Base-by-base conservation (phyloP, 164 flowering plant species). In the Houttuynia cordata region DNA sequence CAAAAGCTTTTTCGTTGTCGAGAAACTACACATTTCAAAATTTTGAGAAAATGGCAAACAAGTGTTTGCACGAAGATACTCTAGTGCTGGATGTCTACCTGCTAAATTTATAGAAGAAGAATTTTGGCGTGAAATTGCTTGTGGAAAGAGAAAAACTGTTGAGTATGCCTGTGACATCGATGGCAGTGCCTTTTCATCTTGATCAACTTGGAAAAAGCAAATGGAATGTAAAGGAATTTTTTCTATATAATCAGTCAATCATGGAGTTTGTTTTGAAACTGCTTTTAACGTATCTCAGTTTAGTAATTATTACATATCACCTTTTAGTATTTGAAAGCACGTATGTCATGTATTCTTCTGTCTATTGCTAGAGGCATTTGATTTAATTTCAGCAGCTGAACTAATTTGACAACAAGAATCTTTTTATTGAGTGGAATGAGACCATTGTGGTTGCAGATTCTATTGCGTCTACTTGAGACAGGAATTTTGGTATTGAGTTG, bases 91-190 rank as follows among this genome's bases (percentile, higher is more conserved):
- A 67, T 75, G 84, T 72, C 99, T 94, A 77, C 97, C 99, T 61
- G 74, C 81, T 12, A 25, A 88, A 20, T 88, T 75, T 74, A 19
- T 94, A 83, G 97, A 94, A 72, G 88, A 83, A 73, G 99, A 94
- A 73, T 94, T 94, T 79, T 94, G 99, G 99, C 71, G 76, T 62
- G 99, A 91, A 83, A 85, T 94, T 79, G 85, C 93, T 66, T 72
- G 79, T 76, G 97, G 99, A 54, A 88, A 83, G 79, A 85, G 79
- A 40, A 93, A 85, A 75, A 74, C 85, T 70, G 99, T 94, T 69
- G 97, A 94, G 75, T 94, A 94, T 80, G 99, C 99, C 37, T 91
- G 96, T 53, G 99, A 94, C 79, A 87, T 94, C 76, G 99, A 94
- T 80, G 99, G 99, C 67, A 94, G 99, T 80, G 99, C 99, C 61